A percentile compares a stretch with the other conserved stretches of the same genome.
These are phyloP conservation scores for Aureobasidium pullulans DNA, from an alignment of 2,329 filamentous ascomycete genomes.

Conservation along the genomic window DNA sequence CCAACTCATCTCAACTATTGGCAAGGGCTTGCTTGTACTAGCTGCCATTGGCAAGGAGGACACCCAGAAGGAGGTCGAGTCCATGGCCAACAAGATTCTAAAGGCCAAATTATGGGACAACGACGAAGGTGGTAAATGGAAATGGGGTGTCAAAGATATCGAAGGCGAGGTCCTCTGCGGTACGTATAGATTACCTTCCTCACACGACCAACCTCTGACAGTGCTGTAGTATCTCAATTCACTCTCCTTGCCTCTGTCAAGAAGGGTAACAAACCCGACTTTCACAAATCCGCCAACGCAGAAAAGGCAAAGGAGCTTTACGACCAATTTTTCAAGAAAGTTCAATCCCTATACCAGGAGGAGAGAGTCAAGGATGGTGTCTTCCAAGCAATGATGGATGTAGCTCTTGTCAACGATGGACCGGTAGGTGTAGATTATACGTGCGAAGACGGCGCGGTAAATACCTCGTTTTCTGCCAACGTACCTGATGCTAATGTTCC, in stretches of 20 bases:
- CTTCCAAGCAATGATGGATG: slow-evolving; percentile 99
- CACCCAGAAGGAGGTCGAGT: slow-evolving; percentile 78
- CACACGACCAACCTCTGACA: neutral
- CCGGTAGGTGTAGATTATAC: slow-evolving; percentile 57
- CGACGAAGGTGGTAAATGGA: slow-evolving; percentile 76
- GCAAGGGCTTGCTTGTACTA: slow-evolving; percentile 81
- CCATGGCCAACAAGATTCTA: slow-evolving; percentile 74
- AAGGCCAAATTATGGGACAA: slow-evolving; percentile 92
- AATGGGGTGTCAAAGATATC: slow-evolving; percentile 79
- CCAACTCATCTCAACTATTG: slow-evolving; percentile 82
- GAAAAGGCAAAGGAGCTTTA: slow-evolving; percentile 77
- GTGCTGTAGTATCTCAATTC: slow-evolving; percentile 83
- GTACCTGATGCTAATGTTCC: slow-evolving; percentile 13
- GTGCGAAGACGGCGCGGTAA: slow-evolving; percentile 52
- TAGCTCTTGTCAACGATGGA: slow-evolving; percentile 81
- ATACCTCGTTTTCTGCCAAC: slow-evolving; percentile 22
- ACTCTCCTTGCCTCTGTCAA: slow-evolving; percentile 89
- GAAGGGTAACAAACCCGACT: slow-evolving; percentile 92
- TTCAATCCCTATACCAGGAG: slow-evolving; percentile 61
- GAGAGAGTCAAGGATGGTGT: slow-evolving; percentile 88
- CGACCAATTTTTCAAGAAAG: slow-evolving; percentile 70
- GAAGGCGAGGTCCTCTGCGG: slow-evolving; percentile 89
- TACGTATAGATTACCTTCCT: slow-evolving; percentile 36
- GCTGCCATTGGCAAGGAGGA: slow-evolving; percentile 87
- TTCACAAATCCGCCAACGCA: slow-evolving; percentile 76